phyloP scores from a whole-genome alignment of 345 rosid species.

The Eucalyptus curtisii region DNA sequence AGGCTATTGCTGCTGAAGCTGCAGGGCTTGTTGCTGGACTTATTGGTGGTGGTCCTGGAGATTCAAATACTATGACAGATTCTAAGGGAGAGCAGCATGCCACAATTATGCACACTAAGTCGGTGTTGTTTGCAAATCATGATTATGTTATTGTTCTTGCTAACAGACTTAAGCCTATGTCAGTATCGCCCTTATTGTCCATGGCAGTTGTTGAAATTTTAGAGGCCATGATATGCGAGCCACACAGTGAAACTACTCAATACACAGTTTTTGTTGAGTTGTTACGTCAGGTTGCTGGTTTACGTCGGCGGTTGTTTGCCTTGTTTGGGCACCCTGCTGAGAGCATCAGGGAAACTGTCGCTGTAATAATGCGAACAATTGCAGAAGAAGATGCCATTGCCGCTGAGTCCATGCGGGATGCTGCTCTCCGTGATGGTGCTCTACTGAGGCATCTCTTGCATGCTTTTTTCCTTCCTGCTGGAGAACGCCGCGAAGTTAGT shows the following conservation, averaged over 20 bases:
- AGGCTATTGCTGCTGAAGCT: conserved; percentile 93
- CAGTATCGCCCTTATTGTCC: conserved; percentile 88
- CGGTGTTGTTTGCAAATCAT: conserved; percentile 72
- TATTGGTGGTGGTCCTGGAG: conserved; percentile 81
- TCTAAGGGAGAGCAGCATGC: conserved; percentile 93
- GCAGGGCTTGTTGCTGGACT: conserved; percentile 80
- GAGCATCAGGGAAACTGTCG: conserved; percentile 93
- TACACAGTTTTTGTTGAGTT: conserved; percentile 91
- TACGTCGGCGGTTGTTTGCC: conserved; percentile 92
- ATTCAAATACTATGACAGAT: conserved; percentile 42
- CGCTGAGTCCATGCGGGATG: conserved; percentile 98
- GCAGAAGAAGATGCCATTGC: conserved; percentile 99
- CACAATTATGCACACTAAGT: conserved; percentile 91
- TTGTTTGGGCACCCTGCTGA: conserved; percentile 99
- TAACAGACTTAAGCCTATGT: conserved; percentile 88
- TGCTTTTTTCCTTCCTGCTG: conserved; percentile 79
- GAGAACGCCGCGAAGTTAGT: conserved; percentile 95
- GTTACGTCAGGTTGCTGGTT: conserved; percentile 92
- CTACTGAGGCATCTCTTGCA: conserved; percentile 89
- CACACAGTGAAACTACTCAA: conserved; percentile 97
- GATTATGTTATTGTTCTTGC: conserved; percentile 71
- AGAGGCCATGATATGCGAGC: conserved; percentile 99
- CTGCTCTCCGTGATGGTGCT: conserved; percentile 99
- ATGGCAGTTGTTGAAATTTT: conserved; percentile 97
- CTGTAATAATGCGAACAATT: conserved; percentile 96